phyloP scores from a whole-genome alignment of 257 asterid genomes.

The Primulina eburnea region DNA sequence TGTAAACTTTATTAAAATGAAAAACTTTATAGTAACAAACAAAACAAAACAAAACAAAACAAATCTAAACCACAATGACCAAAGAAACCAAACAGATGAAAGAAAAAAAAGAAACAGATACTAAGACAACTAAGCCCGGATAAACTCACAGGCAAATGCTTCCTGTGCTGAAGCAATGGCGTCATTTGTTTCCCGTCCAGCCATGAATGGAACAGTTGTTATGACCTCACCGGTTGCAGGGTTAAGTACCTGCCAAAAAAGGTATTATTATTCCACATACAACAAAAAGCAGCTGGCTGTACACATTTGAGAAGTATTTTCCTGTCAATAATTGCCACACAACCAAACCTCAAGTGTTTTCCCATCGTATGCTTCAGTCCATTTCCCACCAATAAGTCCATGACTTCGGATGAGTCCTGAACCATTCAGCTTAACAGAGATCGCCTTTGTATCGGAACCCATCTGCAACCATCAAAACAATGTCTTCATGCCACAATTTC shows the following conservation, averaged over 20 bases:
- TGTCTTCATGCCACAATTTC: constrained; percentile 15
- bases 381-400: constrained; percentile 89
- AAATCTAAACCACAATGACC: background rate
- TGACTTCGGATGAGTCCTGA: constrained; percentile 72
- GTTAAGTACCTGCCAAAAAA: constrained; percentile 54
- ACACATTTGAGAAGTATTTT: background rate
- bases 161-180: constrained; percentile 87
- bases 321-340: background rate
- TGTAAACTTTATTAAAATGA: background rate
- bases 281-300: constrained; percentile 3
- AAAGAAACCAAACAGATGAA: background rate
- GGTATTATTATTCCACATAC: background rate
- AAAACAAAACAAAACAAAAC: background rate
- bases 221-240: constrained; percentile 94
- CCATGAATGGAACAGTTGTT: constrained; percentile 86
- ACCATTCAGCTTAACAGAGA: constrained; percentile 60
- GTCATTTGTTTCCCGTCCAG: constrained; percentile 79
- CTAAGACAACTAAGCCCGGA: constrained; percentile 13
- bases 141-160: constrained; percentile 71
- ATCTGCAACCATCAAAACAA: constrained; percentile 46
- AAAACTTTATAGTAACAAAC: background rate
- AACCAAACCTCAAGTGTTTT: constrained; percentile 71
- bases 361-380: constrained; percentile 90
- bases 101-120: background rate
- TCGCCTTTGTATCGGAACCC: constrained; percentile 57